Conservation (phyloP, 1,284 basidiomycete species). For the Vanrija humicola region DNA sequence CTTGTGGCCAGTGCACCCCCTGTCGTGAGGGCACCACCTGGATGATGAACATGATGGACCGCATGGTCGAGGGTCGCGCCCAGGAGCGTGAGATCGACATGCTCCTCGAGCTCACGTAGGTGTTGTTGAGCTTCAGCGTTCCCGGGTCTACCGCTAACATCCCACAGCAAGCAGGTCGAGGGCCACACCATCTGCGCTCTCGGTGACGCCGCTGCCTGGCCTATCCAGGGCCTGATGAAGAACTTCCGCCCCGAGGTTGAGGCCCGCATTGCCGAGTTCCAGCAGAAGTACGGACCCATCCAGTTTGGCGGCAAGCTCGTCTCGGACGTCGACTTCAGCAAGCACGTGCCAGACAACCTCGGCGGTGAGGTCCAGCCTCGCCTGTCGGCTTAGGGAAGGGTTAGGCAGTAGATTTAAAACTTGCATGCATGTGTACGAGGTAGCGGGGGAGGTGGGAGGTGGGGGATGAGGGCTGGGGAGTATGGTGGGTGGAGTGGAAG, state of each 20-base stretch:
- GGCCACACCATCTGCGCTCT: conserved; percentile 93
- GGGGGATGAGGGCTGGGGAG: background rate
- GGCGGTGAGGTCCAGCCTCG: conserved; percentile 50
- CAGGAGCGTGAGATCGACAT: conserved; percentile 95
- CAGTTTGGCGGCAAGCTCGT: conserved; percentile 80
- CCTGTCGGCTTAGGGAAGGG: conserved; percentile 14
- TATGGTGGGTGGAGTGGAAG: too few species aligned
- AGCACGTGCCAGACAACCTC: conserved; percentile 78
- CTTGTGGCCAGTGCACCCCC: conserved; percentile 96
- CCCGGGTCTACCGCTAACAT: conserved; percentile 6
- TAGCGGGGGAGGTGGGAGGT: background rate
- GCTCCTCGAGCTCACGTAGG: conserved; percentile 83
- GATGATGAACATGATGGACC: conserved; percentile 99
- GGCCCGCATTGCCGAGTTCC: conserved; percentile 74
- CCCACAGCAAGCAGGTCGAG: conserved; percentile 83
- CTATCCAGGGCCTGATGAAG: conserved; percentile 91
- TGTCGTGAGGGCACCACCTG: conserved; percentile 94
- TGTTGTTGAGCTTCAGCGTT: conserved; percentile 6
- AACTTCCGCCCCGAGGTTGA: conserved; percentile 96
- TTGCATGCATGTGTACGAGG: conserved; percentile 11
- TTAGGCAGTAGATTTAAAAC: background rate
- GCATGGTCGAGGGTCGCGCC: conserved; percentile 73
- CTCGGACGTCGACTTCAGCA: conserved; percentile 64
- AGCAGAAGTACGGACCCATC: conserved; percentile 74
- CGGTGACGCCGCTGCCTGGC: conserved; percentile 97